phyloP scores from a whole-genome alignment of 805 yeast species.

The Blastobotrys americana region DNA sequence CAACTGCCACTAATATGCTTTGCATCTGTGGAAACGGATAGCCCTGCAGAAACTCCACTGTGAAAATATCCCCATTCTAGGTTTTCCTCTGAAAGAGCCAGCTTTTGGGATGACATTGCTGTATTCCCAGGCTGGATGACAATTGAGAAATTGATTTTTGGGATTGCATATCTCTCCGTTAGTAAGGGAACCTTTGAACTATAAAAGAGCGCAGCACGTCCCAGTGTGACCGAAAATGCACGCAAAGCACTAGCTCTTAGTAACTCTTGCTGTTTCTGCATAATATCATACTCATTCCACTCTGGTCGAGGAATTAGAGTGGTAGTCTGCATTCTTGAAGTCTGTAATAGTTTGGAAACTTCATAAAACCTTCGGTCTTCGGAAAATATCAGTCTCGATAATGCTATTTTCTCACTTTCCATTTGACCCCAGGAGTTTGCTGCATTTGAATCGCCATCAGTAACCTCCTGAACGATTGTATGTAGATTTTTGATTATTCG shows the following conservation, averaged over 20 bases:
- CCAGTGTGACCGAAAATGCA: slow-evolving; percentile 68
- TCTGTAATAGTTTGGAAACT: slow-evolving; percentile 62
- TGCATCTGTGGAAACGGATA: slow-evolving; percentile 62
- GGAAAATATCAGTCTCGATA: slow-evolving; percentile 67
- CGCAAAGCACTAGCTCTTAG: slow-evolving; percentile 59
- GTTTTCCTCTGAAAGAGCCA: slow-evolving; percentile 41
- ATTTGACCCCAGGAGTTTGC: slow-evolving; percentile 62
- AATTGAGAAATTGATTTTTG: slow-evolving; percentile 63
- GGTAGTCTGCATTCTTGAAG: slow-evolving; percentile 52
- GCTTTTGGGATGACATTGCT: slow-evolving; percentile 53
- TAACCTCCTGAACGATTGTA: slow-evolving; percentile 35
- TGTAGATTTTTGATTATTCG: slow-evolving; percentile 32
- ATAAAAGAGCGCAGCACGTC: slow-evolving; percentile 66
- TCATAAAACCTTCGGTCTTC: slow-evolving; percentile 76
- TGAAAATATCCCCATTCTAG: slow-evolving; percentile 85
- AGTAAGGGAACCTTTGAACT: slow-evolving; percentile 67
- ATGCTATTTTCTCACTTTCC: slow-evolving; percentile 59
- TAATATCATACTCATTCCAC: slow-evolving; percentile 48
- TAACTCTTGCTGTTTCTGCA: slow-evolving; percentile 46
- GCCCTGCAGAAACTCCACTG: slow-evolving; percentile 83
- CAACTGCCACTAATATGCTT: slow-evolving; percentile 78
- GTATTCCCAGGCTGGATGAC: slow-evolving; percentile 59
- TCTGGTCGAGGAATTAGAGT: slow-evolving; percentile 35
- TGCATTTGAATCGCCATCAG: slow-evolving; percentile 39
- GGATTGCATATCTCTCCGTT: slow-evolving; percentile 78